A percentile compares a stretch with the other conserved stretches of the same genome.
Evolutionary conservation across 441 rosid species (phyloP).

Genomic region (Flueggea neowawraea): DNA sequence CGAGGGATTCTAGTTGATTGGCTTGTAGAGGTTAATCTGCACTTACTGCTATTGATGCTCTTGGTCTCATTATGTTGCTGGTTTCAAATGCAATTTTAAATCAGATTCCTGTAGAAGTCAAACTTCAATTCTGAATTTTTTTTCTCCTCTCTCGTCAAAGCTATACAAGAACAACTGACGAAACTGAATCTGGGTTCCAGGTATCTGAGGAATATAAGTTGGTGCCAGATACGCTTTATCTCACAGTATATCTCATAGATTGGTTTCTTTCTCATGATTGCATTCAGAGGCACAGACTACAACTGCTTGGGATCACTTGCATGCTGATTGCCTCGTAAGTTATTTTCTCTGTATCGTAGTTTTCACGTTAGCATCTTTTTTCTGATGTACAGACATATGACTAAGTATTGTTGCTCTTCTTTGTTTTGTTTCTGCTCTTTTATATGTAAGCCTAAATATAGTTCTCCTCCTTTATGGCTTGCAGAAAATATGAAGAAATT

Average conservation of each 20-base stretch:
- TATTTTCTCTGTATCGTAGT: not conserved
- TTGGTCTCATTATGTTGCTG: not conserved
- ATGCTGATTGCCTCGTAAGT: conserved; percentile 97
- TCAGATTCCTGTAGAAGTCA: too few relatives aligned
- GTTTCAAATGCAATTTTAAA: not conserved
- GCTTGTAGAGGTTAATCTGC: conserved; percentile 79
- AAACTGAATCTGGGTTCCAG: conserved; percentile 37
- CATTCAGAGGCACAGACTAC: conserved; percentile 74
- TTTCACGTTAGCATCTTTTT: not conserved
- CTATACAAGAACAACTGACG: not conserved
- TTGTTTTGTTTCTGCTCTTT: not conserved
- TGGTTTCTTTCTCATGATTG: conserved; percentile 66
- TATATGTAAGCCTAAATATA: conserved; percentile 9
- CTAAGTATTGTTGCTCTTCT: not conserved
- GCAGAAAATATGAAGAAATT: conserved; percentile 88
- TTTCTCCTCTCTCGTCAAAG: not conserved
- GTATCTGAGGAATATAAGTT: conserved; percentile 89
- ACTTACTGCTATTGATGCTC: conserved; percentile 6
- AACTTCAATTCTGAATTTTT: not conserved
- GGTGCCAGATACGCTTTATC: conserved; percentile 92
- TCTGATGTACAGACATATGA: not conserved
- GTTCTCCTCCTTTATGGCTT: conserved; percentile 14
- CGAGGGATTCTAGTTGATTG: conserved; percentile 81
- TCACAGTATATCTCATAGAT: conserved; percentile 81
- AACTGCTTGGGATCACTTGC: conserved; percentile 90